Conservation (phyloP, 768 basidiomycete genomes). For the Leccinum subtestaceum region DNA sequence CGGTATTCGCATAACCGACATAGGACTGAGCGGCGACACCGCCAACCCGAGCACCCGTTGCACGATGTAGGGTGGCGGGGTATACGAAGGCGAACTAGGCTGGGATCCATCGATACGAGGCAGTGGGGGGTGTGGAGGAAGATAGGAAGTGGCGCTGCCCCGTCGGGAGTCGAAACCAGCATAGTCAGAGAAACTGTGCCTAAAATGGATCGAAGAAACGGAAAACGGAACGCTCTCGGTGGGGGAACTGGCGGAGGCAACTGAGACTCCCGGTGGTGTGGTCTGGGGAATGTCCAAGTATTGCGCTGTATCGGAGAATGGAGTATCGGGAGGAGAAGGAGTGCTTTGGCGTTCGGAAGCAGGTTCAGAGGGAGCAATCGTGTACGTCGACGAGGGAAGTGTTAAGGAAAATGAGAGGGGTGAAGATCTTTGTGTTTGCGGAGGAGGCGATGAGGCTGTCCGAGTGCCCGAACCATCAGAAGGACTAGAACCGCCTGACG, state of each 20-base stretch:
- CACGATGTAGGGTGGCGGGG: slow-evolving; percentile 31
- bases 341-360: slow-evolving; percentile 17
- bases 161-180: slow-evolving; percentile 31
- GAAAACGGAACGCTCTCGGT: slow-evolving; percentile 57
- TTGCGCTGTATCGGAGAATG: slow-evolving; percentile 12
- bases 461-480: slow-evolving; percentile 23
- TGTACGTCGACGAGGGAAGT: slow-evolving; percentile 42
- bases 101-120: slow-evolving; percentile 28
- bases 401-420: slow-evolving; percentile 46
- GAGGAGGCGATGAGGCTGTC: slow-evolving; percentile 17
- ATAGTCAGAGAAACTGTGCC: slow-evolving; percentile 38
- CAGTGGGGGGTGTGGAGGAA: slow-evolving; percentile 44
- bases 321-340: slow-evolving; percentile 19
- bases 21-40: slow-evolving; percentile 20
- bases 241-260: slow-evolving; percentile 43
- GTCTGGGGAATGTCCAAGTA: slow-evolving; percentile 27
- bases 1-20: neutral
- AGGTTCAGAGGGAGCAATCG: slow-evolving; percentile 16
- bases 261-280: slow-evolving; percentile 26
- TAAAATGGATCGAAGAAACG: slow-evolving; percentile 52
- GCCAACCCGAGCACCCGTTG: slow-evolving; percentile 32
- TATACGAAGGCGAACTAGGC: slow-evolving; percentile 8
- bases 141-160: slow-evolving; percentile 33
- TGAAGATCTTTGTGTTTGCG: slow-evolving; percentile 25
- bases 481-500: slow-evolving; percentile 28